Evolutionary conservation across 805 yeast genomes (phyloP), one percentile per base, ranked within the genome.

Genomic region (Hanseniaspora mollemarum): DNA sequence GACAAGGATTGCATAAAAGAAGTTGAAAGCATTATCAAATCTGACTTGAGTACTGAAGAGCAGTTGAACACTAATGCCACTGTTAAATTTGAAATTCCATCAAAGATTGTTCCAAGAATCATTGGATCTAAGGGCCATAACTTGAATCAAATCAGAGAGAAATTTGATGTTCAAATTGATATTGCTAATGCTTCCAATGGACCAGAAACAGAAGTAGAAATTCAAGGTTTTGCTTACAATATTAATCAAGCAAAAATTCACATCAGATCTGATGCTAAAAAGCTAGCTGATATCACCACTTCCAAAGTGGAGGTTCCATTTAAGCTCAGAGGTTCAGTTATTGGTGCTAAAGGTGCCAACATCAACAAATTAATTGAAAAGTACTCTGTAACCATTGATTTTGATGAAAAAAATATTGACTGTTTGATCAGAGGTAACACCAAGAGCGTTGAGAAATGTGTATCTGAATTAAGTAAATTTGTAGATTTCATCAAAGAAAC

Each of bases 101-200:
- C 78, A 2, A 68, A 72, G 46, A 76, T 78, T 43, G 69, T 90
- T 54, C 75, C 92, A 26, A 80, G 92, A 67, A 72, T 94, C 49
- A 87, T 92, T 65, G 99, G 99, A 57, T 83, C 82, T 62, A 83
- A 78, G 54, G 98, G 99, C 51, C 69, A 85, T 39, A 78, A 79
- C 61, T 68, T 92, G 61, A 76, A 77, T 57, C 70, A 76, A 45
- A 64, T 87, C 54, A 74, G 83, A 55, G 85, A 83, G 9, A 82
- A 83, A 60, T 86, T 72, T 59, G 86, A 80, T 43, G 86, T 84
- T 57, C 75, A 74, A 57, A 73, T 92, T 55, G 95, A 88, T 60
- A 80, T 87, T 49, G 73, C 69, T 39, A 75, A 76, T 32, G 60
- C 65, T 25, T 66, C 64, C 32, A 62, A 57, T 13, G 59, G 59